Conservation (phyloP, 352 stramenopile species). For the Pseudoperonospora humuli region DNA sequence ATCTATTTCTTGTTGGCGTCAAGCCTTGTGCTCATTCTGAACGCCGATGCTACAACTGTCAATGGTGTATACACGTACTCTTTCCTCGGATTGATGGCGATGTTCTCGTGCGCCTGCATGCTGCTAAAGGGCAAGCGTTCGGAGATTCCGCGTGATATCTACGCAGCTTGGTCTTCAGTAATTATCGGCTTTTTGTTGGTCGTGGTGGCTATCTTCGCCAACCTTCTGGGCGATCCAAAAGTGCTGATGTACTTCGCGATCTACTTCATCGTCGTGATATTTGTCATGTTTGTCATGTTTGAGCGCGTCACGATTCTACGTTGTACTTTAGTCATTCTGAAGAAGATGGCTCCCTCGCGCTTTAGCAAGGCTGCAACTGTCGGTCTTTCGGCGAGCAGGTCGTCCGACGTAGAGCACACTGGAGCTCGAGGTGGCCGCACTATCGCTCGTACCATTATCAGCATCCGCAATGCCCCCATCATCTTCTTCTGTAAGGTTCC, state of each 20-base stretch:
- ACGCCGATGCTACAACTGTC: slow-evolving; percentile 63
- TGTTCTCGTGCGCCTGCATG: slow-evolving; percentile 79
- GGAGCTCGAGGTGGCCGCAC: slow-evolving; percentile 71
- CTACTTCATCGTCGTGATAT: slow-evolving; percentile 72
- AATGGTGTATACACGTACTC: slow-evolving; percentile 80
- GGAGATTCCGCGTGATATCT: slow-evolving; percentile 57
- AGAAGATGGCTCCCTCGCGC: slow-evolving; percentile 54
- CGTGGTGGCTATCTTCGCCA: slow-evolving; percentile 68
- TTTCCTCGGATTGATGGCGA: slow-evolving; percentile 73
- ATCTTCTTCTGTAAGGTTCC: slow-evolving; percentile 90
- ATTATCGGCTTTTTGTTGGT: slow-evolving; percentile 27
- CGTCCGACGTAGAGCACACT: slow-evolving; percentile 32
- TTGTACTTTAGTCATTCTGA: slow-evolving; percentile 47
- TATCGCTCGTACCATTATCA: slow-evolving; percentile 66
- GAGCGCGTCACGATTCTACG: slow-evolving; percentile 78
- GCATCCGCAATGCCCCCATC: slow-evolving; percentile 82
- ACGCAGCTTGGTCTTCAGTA: slow-evolving; percentile 40
- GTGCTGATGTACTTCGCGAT: slow-evolving; percentile 82
- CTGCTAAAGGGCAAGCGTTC: slow-evolving; percentile 80
- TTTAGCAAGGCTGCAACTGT: slow-evolving; percentile 4
- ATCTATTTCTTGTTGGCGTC: slow-evolving; percentile 57
- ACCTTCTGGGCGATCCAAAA: slow-evolving; percentile 68
- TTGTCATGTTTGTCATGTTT: slow-evolving; percentile 78
- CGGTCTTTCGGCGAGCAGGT: neutral
- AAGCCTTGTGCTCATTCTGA: slow-evolving; percentile 59